Conservation (phyloP, 2,329 filamentous ascomycete species). For the Botrytis paeoniae region DNA sequence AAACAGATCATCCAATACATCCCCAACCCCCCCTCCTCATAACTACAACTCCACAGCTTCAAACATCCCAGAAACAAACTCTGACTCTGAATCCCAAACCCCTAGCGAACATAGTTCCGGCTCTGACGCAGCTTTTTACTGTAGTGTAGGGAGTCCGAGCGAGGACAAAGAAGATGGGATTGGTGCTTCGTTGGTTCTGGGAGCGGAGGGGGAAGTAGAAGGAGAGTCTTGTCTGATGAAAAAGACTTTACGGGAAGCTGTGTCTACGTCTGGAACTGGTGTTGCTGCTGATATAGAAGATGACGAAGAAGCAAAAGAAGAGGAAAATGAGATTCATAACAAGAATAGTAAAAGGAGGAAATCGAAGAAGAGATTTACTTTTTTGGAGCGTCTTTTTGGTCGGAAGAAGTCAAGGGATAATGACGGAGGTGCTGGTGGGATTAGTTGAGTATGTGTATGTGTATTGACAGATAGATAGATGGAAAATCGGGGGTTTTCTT, state of each 20-base stretch:
- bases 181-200: rapidly evolving
- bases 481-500: background rate
- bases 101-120: constrained; percentile 1
- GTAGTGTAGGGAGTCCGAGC: background rate
- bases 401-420: background rate
- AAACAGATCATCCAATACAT: background rate
- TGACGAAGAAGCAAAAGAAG: too few species aligned
- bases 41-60: background rate
- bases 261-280: background rate
- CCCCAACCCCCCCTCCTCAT: rapidly evolving
- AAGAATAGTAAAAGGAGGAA: background rate
- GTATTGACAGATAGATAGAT: background rate
- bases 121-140: background rate
- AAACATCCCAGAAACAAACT: background rate
- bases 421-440: background rate
- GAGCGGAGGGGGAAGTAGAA: rapidly evolving
- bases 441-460: background rate
- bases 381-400: background rate
- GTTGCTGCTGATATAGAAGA: background rate
- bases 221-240: background rate
- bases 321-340: background rate
- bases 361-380: background rate
- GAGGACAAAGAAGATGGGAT: background rate
- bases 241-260: background rate
- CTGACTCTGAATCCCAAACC: background rate